A percentile compares a stretch with the other conserved stretches of the same genome.
phyloP scores from a whole-genome alignment of 1,139 yeast genomes.

The Spencermartinsiella ligniputridi region DNA sequence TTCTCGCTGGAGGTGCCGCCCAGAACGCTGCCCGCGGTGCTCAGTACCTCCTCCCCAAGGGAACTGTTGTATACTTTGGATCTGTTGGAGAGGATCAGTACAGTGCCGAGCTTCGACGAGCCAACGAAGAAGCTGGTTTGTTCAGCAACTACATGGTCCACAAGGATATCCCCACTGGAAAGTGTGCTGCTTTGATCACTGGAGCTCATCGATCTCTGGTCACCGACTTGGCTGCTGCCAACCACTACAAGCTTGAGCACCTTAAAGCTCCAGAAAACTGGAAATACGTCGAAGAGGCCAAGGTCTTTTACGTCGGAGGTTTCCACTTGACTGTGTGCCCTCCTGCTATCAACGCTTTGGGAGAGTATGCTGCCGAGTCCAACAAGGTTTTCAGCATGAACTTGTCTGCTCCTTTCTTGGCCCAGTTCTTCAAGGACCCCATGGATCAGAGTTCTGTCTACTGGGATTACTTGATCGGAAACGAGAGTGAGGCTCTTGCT shows the following conservation, averaged over 20 bases:
- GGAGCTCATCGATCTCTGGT: conserved; percentile 88
- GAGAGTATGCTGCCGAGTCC: conserved; percentile 82
- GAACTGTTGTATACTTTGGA: conserved; percentile 90
- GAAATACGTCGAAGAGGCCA: conserved; percentile 76
- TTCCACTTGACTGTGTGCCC: conserved; percentile 98
- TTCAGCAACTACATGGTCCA: conserved; percentile 74
- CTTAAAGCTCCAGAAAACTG: conserved; percentile 88
- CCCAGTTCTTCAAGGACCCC: conserved; percentile 91
- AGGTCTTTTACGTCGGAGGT: conserved; percentile 89
- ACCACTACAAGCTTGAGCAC: conserved; percentile 89
- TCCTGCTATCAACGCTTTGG: conserved; percentile 83
- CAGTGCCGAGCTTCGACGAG: conserved; percentile 73
- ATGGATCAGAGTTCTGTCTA: conserved; percentile 76
- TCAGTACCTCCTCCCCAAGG: conserved; percentile 77
- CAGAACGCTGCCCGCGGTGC: conserved; percentile 99
- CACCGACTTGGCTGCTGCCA: conserved; percentile 97
- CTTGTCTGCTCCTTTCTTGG: conserved; percentile 94
- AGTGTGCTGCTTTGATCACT: conserved; percentile 93
- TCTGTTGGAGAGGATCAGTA: conserved; percentile 92
- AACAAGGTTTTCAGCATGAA: conserved; percentile 83
- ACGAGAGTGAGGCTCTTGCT: conserved; percentile 95
- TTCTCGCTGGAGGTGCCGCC: conserved; percentile 99
- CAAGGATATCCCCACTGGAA: conserved; percentile 82
- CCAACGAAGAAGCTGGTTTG: conserved; percentile 86
- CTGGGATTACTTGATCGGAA: conserved; percentile 89